phyloP scores from a whole-genome alignment of 257 asterid species.

The Leonotis leonurus region DNA sequence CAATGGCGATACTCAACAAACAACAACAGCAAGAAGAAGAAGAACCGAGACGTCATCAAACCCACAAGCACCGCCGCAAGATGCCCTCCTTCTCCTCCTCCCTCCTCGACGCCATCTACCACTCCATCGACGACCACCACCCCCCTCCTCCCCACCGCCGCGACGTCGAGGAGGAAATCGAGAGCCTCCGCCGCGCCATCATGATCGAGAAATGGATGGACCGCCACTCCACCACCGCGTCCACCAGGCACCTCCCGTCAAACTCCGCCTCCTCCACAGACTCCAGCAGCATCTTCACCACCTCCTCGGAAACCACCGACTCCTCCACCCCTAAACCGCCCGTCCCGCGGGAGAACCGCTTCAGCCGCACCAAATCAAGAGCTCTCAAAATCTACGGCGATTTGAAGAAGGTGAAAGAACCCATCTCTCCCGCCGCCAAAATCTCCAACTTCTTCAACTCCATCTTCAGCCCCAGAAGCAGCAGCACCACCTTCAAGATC shows the following conservation, averaged over 20 bases:
- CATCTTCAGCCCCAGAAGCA: slow-evolving; percentile 52
- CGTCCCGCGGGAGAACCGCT: slow-evolving; percentile 9
- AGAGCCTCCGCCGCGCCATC: slow-evolving; percentile 69
- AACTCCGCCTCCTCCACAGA: slow-evolving; percentile 55
- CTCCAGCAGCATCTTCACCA: slow-evolving; percentile 44
- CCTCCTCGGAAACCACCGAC: slow-evolving; percentile 62
- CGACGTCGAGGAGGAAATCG: slow-evolving; percentile 42
- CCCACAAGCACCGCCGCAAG: slow-evolving; percentile 38
- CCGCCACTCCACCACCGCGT: slow-evolving; percentile 12
- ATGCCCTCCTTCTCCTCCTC: slow-evolving; percentile 71
- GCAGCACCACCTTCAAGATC: too few relatives aligned
- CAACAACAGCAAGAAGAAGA: too few relatives aligned
- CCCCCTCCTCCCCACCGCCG: slow-evolving; percentile 3
- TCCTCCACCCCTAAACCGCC: slow-evolving; percentile 19
- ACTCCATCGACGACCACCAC: slow-evolving; percentile 47
- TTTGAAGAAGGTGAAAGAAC: slow-evolving; percentile 37
- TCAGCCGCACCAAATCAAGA: slow-evolving; percentile 23
- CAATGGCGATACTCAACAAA: too few relatives aligned
- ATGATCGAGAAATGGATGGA: slow-evolving; percentile 80
- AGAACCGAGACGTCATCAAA: slow-evolving; percentile 29
- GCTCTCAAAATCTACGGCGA: slow-evolving; percentile 33
- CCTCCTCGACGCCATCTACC: slow-evolving; percentile 69
- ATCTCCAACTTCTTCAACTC: slow-evolving; percentile 53
- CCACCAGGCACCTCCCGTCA: slow-evolving; percentile 26
- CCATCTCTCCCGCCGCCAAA: slow-evolving; percentile 44